Evolutionary conservation across 148 eudicot genomes (phyloP).

Genomic region (Hydrangea macrophylla): DNA sequence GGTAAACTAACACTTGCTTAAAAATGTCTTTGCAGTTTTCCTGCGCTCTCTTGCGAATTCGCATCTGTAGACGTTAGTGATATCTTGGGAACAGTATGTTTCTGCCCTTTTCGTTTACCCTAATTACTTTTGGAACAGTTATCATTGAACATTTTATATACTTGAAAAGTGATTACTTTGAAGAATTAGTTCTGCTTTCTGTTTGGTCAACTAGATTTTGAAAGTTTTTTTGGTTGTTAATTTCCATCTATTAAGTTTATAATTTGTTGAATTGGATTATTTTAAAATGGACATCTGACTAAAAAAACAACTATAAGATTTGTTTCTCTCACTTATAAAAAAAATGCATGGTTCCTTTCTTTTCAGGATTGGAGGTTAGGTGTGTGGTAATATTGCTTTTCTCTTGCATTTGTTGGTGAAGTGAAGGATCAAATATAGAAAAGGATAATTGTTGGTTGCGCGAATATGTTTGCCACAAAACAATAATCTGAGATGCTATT

Average conservation of each 20-base stretch:
- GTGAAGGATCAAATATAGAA: background rate
- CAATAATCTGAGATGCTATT: too few relatives aligned
- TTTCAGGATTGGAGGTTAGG: background rate
- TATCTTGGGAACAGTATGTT: slow-evolving; percentile 92
- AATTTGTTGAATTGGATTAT: too few relatives aligned
- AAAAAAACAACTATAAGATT: too few relatives aligned
- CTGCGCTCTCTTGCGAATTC: slow-evolving; percentile 95
- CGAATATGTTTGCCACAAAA: background rate
- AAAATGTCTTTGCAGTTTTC: slow-evolving; percentile 59
- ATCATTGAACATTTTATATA: background rate
- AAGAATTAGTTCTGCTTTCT: background rate
- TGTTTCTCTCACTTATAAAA: background rate
- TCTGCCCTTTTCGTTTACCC: slow-evolving; percentile 20
- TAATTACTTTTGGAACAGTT: slow-evolving; percentile 7
- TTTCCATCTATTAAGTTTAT: background rate
- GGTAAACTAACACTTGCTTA: slow-evolving; percentile 15
- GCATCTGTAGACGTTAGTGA: slow-evolving; percentile 97
- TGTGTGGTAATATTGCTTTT: background rate
- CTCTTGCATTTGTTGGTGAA: background rate
- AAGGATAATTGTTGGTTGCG: background rate
- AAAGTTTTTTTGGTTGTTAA: too few relatives aligned
- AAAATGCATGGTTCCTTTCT: background rate
- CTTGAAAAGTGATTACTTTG: background rate
- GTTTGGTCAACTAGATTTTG: background rate
- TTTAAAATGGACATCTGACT: too few relatives aligned